Evolutionary conservation across 768 basidiomycete species (phyloP), one percentile per base, ranked within the genome.

Genomic region (Tylopilus plumbeoviolaceoides): DNA sequence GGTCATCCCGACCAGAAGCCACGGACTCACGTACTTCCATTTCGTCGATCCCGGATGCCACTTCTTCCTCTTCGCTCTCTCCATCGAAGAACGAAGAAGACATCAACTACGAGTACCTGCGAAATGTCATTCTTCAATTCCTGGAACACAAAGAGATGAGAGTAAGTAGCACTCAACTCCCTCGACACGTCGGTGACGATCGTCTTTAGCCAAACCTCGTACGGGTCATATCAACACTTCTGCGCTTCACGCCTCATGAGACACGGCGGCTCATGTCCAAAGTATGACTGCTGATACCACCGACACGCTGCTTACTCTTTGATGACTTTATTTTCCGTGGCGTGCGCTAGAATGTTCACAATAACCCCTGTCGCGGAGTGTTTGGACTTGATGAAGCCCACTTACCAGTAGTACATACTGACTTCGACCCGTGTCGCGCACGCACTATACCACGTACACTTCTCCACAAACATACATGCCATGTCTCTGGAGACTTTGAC

Each of bases 81-180:
- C 47, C 28, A 11, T 59, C 59, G 10, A 78, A 73, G 50, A 81
- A 80, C 11, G 94, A 98, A 41, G 95, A 95, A 64, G 95, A 95
- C 56, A 81, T 98, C 50, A 98, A 95, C 63, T 73, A 95, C 8
- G 97, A 98, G 72, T 99, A 99, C 70, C 70, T 99, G 43, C 79
- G 97, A 53, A 98, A 98, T 68, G 89, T 98, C 30, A 92, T 98
- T 51, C 69, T 99, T 43, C 97, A 98, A 68, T 99, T 99, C 74
- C 76, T 99, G 46, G 97, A 99, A 67, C 91, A 98, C 72, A 94
- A 95, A 67, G 94, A 98, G 69, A 98, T 98, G 94, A 80, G 97
- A 72, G 94, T 94, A 64, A 67, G 91, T 74, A 21, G 14, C 48
- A 7, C 18, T n/a, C 36, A 23, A 25, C 21, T 35, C 18, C 35